phyloP scores from a whole-genome alignment of 129 eudicot genomes.

The Escallonia rubra region DNA sequence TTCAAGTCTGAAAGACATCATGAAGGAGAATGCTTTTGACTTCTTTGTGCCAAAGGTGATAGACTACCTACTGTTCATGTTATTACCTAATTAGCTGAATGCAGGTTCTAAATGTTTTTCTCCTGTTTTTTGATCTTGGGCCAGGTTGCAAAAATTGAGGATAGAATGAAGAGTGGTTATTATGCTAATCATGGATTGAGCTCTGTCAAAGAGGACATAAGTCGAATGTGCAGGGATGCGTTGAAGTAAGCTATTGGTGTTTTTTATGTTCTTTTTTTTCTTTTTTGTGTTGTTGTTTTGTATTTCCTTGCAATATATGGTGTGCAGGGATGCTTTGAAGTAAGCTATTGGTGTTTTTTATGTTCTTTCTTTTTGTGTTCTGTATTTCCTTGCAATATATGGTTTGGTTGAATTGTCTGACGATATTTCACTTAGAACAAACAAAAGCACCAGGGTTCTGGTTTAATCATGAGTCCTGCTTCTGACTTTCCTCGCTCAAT shows the following conservation, averaged over 20 bases:
- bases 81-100: neutral
- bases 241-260: constrained; percentile 47
- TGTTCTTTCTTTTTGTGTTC: constrained; percentile 1
- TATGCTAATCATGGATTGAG: constrained; percentile 85
- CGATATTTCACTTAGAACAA: too few relatives aligned
- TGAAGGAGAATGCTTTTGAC: constrained; percentile 73
- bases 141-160: constrained; percentile 80
- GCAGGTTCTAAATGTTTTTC: neutral
- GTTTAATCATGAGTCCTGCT: too few relatives aligned
- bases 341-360: constrained; percentile 24
- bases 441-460: neutral
- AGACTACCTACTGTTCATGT: neutral
- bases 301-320: neutral
- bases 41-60: constrained; percentile 83
- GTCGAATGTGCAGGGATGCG: constrained; percentile 91
- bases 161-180: constrained; percentile 71
- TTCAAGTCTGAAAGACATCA: constrained; percentile 61
- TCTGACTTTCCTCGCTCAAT: neutral
- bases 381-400: neutral
- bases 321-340: constrained; percentile 63
- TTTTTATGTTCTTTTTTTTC: constrained; percentile 7
- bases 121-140: constrained; percentile 7
- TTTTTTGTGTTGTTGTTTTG: neutral
- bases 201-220: constrained; percentile 77
- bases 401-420: constrained; percentile 48